phyloP scores from a whole-genome alignment of 2,329 filamentous ascomycete species.

The Mycosphaerella sp. region DNA sequence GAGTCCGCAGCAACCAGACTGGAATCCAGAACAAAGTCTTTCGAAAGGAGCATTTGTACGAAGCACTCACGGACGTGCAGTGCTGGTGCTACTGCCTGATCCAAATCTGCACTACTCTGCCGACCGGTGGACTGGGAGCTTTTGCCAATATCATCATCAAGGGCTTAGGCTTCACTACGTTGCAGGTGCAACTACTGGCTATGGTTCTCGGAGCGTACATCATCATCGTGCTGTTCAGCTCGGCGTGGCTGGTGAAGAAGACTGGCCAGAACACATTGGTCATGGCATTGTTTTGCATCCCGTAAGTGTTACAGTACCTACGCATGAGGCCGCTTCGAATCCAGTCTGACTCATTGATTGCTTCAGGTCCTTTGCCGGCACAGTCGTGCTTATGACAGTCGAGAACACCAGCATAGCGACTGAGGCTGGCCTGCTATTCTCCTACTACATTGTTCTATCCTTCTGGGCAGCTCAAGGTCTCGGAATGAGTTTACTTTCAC shows the following conservation, averaged over 20 bases:
- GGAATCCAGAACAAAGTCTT: conserved; percentile 47
- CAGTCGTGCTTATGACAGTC: conserved; percentile 65
- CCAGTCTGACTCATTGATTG: too few species aligned
- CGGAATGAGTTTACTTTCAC: conserved; percentile 30
- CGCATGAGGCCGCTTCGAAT: not conserved
- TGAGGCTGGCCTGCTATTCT: conserved; percentile 62
- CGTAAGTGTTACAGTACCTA: conserved; percentile 42
- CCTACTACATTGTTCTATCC: conserved; percentile 69
- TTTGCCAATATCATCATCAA: conserved; percentile 71
- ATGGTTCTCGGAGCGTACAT: conserved; percentile 73
- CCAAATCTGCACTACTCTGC: conserved; percentile 65
- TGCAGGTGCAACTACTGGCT: conserved; percentile 66
- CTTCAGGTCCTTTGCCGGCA: conserved; percentile 61
- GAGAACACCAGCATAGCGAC: conserved; percentile 52
- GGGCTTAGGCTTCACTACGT: conserved; percentile 57
- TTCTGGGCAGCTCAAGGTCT: conserved; percentile 61
- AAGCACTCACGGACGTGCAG: conserved; percentile 60
- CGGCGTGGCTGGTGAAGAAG: conserved; percentile 62
- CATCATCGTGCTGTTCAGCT: conserved; percentile 61
- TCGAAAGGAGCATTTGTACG: conserved; percentile 49
- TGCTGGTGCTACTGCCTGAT: conserved; percentile 44
- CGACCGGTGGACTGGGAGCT: conserved; percentile 64
- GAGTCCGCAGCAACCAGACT: conserved; percentile 43
- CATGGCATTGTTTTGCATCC: conserved; percentile 61
- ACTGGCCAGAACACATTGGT: conserved; percentile 62